phyloP scores from a whole-genome alignment of 2,329 filamentous ascomycete species.

The Karstenula rhodostoma region DNA sequence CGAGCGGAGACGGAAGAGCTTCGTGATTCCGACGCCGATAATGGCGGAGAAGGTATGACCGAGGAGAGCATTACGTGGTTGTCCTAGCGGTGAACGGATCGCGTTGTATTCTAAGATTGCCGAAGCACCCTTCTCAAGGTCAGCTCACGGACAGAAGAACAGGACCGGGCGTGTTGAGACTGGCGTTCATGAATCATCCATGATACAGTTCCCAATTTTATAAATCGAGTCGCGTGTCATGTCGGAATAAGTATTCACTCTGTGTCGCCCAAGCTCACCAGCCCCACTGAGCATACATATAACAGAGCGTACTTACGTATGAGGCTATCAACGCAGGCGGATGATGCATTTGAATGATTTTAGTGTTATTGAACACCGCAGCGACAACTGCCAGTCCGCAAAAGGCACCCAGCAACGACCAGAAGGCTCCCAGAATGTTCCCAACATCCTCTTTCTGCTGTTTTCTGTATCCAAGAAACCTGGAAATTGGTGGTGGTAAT shows the following conservation, averaged over 20 bases:
- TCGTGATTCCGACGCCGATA: constrained; percentile 55
- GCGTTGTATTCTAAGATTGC: constrained; percentile 59
- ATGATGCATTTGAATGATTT: constrained; percentile 46
- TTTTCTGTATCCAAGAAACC: constrained; percentile 65
- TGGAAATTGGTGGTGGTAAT: constrained; percentile 71
- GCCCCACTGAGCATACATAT: background rate
- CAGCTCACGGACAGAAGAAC: constrained; percentile 5
- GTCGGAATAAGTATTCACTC: background rate
- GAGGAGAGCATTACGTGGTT: constrained; percentile 56
- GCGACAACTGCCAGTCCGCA: constrained; percentile 54
- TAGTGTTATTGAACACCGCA: constrained; percentile 52
- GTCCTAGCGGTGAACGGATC: constrained; percentile 56
- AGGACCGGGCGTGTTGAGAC: background rate
- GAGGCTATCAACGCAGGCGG: constrained; percentile 56
- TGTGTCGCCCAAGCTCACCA: background rate
- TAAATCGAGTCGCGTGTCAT: background rate
- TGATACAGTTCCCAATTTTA: background rate
- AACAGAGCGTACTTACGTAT: constrained; percentile 41
- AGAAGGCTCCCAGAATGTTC: constrained; percentile 51
- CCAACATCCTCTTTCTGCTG: constrained; percentile 51
- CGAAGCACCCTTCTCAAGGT: constrained; percentile 52
- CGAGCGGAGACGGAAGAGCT: constrained; percentile 53
- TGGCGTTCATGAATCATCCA: background rate
- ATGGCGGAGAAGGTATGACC: constrained; percentile 57
- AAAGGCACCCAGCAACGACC: constrained; percentile 55